phyloP scores from a whole-genome alignment of 2,329 filamentous ascomycete species.

The Phyllosticta citribraziliensis region DNA sequence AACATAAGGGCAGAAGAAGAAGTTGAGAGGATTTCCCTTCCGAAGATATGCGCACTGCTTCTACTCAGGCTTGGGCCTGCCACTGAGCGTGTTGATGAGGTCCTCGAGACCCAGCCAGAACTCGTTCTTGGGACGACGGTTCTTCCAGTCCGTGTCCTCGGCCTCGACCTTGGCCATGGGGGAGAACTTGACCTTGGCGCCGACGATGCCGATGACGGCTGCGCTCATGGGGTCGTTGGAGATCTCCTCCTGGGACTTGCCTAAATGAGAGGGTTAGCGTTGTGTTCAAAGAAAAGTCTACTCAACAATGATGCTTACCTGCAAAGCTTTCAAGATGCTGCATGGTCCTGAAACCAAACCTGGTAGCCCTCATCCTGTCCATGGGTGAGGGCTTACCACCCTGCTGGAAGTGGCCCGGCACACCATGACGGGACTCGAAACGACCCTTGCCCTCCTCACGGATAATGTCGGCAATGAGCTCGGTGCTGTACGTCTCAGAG shows the following conservation, averaged over 20 bases:
- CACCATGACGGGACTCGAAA: constrained; percentile 81
- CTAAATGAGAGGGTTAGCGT: neutral
- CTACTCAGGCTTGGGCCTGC: constrained; percentile 35
- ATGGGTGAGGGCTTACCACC: constrained; percentile 88
- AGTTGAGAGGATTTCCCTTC: constrained; percentile 4
- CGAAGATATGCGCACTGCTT: neutral
- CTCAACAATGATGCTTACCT: constrained; percentile 19
- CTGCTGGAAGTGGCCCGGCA: constrained; percentile 86
- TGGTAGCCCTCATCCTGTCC: constrained; percentile 86
- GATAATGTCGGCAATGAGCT: constrained; percentile 92
- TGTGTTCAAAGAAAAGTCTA: too few species aligned
- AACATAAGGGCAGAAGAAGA: neutral
- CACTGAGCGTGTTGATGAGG: constrained; percentile 76
- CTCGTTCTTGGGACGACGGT: constrained; percentile 71
- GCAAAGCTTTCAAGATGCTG: constrained; percentile 78
- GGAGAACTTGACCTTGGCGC: constrained; percentile 79
- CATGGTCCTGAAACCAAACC: constrained; percentile 88
- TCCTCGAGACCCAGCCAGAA: constrained; percentile 77
- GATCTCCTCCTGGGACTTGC: constrained; percentile 56
- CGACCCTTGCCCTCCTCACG: constrained; percentile 83
- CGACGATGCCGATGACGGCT: constrained; percentile 84
- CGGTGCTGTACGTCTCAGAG: constrained; percentile 78
- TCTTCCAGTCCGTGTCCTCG: constrained; percentile 85
- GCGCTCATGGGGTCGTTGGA: constrained; percentile 63
- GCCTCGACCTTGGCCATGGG: constrained; percentile 72